phyloP scores from a whole-genome alignment of 169 alveolate genomes.

The Cryptosporidium viatorum region DNA sequence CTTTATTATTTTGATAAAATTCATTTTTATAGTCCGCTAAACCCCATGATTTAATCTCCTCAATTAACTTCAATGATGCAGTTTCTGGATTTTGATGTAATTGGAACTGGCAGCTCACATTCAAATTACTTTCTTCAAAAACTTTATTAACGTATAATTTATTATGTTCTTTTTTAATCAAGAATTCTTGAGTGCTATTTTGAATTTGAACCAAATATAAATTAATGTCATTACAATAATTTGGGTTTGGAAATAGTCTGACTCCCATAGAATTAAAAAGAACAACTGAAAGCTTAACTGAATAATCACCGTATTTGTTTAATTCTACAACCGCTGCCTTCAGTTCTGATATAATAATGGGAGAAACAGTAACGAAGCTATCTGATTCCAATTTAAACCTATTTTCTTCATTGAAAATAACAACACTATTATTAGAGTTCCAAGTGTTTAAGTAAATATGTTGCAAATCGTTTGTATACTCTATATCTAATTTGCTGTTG shows the following conservation, averaged over 20 bases:
- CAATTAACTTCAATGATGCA: not conserved
- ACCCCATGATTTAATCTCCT: not conserved
- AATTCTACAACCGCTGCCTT: not conserved
- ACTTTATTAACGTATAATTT: not conserved
- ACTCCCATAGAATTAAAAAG: slow-evolving; percentile 56
- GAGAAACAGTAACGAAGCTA: not conserved
- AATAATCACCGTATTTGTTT: not conserved
- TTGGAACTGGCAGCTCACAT: not conserved
- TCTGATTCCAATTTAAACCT: not conserved
- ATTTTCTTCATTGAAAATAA: slow-evolving; percentile 2
- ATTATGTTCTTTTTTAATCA: not conserved
- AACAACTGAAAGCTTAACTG: slow-evolving; percentile 5
- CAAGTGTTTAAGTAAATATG: slow-evolving; percentile 23
- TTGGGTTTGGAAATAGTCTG: slow-evolving; percentile 8
- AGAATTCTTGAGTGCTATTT: not conserved
- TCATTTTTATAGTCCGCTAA: not conserved
- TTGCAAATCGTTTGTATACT: not conserved
- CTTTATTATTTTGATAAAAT: not conserved
- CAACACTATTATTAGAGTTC: not conserved
- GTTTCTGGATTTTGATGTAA: not conserved
- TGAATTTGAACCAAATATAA: slow-evolving; percentile 11
- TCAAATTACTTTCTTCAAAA: slow-evolving; percentile 25
- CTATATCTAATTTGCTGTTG: not conserved
- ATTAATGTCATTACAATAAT: slow-evolving; percentile 4
- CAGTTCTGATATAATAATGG: slow-evolving; percentile 25